Evolutionary conservation across 2,329 filamentous ascomycete genomes (phyloP), one percentile per base, ranked within the genome.

Genomic region (Blastomyces percursus): DNA sequence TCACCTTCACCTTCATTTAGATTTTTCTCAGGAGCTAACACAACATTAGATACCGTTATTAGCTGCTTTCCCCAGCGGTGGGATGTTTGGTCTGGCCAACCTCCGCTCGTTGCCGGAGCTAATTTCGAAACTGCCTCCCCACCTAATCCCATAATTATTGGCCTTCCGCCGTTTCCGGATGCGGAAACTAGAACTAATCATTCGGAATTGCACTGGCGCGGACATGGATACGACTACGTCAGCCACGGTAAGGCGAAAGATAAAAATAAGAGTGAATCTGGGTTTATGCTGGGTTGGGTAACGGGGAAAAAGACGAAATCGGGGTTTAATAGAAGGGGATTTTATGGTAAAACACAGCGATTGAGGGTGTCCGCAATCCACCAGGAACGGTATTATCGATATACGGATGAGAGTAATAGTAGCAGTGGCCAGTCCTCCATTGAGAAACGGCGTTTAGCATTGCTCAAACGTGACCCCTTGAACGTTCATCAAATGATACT

Each of bases 401-500:
- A 14, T 57, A 11, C 21, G 38, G 38, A 5, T 38, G 32, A 32
- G 21, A 14, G 32, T 24, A 12, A 19, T 27, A 42, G 55, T 24
- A 42, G 38, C 55, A 58, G 38, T 38, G 35, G 55, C 35, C 8
- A 21, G 35, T 44, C 55, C 21, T 58, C 55, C 38, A 58, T 58
- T 27, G 55, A 58, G 38, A 62, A 24, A 21, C 51, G 56, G 19
- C 54, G 52, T 21, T 35, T 40, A 11, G 61, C n/a, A 42, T 27
- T 52, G 4, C 59, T 58, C 38, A 58, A 58, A 30, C 35, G 55
- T 11, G 62, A 87, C 62, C 83, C 83, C 0, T 72, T 87, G 14
- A 86, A 86, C 63, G 82, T 87, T 1, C 74, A 87, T 0, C 84
- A 86, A 52, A 73, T 73, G 11, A 72, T 87, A 54, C 84, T 87